A percentile compares a stretch with the other conserved stretches of the same genome.
Conservation (phyloP, 2,329 filamentous ascomycete genomes). For the Knufia petricola region DNA sequence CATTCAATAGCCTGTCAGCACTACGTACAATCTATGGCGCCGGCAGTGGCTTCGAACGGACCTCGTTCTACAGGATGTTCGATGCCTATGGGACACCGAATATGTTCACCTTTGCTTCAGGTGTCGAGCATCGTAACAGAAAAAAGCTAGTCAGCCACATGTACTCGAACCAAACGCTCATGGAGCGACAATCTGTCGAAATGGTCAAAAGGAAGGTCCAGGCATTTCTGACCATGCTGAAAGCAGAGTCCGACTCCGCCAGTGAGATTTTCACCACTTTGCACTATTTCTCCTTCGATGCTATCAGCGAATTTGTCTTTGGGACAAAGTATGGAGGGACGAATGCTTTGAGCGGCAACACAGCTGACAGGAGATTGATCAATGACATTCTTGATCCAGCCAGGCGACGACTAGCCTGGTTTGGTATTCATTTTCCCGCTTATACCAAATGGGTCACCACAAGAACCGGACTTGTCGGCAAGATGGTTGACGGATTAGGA, state of each 20-base stretch:
- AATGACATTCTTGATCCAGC: slow-evolving; percentile 41
- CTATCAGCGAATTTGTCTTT: slow-evolving; percentile 45
- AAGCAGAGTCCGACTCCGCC: slow-evolving; percentile 26
- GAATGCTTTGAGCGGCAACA: slow-evolving; percentile 32
- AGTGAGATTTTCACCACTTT: slow-evolving; percentile 41
- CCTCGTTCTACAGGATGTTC: slow-evolving; percentile 47
- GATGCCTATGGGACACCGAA: slow-evolving; percentile 36
- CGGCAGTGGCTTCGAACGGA: slow-evolving; percentile 42
- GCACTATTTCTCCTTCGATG: slow-evolving; percentile 46
- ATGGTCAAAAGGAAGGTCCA: slow-evolving; percentile 34
- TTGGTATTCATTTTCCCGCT: slow-evolving; percentile 36
- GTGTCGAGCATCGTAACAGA: slow-evolving; percentile 37
- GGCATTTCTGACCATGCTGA: slow-evolving; percentile 34
- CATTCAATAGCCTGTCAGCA: slow-evolving; percentile 37
- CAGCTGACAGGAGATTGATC: slow-evolving; percentile 33
- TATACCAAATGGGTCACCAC: slow-evolving; percentile 43
- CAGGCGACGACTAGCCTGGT: slow-evolving; percentile 41
- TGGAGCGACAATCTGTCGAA: slow-evolving; percentile 26
- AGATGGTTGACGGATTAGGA: slow-evolving; percentile 25
- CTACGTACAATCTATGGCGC: slow-evolving; percentile 47
- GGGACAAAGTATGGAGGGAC: slow-evolving; percentile 37
- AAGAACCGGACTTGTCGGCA: slow-evolving; percentile 30
- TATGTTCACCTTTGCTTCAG: slow-evolving; percentile 42
- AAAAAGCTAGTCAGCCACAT: slow-evolving; percentile 42
- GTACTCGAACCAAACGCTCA: slow-evolving; percentile 43